Evolutionary conservation across 1,139 yeast genomes (phyloP), one percentile per base, ranked within the genome.

Genomic region (Kurtzmaniella quercitrusa): DNA sequence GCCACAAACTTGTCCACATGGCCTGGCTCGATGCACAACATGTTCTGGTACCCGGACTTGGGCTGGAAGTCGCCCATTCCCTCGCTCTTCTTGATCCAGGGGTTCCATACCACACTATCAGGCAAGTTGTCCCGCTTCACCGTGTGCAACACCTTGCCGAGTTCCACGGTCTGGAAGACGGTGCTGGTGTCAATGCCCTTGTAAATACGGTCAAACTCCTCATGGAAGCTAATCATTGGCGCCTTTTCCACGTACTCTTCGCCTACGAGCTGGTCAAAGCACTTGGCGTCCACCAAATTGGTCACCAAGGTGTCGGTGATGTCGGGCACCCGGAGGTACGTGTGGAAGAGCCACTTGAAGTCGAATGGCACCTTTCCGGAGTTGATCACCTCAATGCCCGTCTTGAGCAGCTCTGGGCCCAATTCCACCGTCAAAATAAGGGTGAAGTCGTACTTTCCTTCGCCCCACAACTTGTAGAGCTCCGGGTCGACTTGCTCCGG

Each of bases 31-130:
- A 93, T 79, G 66, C 98, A 93, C 47, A 93, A 78, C 98, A 93
- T 91, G 41, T 82, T 73, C 53, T 82, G 75, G 69, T 75, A 93
- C 3, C 96, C 98, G 43, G 68, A 62, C 59, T 87, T 89, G 43
- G 98, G 98, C 54, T 74, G 77, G 60, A 91, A 93, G 64, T 93
- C 98, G 33, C 72, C 82, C 91, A 93, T 86, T 1, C 85, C 84
- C 24, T 68, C 73, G 18, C 94, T 80, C 62, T 86, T 87, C 44
- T 84, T 78, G 53, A 78, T 72, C 98, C 98, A 93, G 21, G 98
- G 98, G 63, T 93, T 93, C 98, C 98, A 93, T 44, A 93, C 97
- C 41, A 93, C 98, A 18, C 89, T 79, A 59, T 93, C 98, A 2
- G 86, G 90, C 51, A 91, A 71, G 54, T 83, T 82, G 24, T 66